Conservation (phyloP, 352 stramenopile species). For the Pythium vanterpoolii region DNA sequence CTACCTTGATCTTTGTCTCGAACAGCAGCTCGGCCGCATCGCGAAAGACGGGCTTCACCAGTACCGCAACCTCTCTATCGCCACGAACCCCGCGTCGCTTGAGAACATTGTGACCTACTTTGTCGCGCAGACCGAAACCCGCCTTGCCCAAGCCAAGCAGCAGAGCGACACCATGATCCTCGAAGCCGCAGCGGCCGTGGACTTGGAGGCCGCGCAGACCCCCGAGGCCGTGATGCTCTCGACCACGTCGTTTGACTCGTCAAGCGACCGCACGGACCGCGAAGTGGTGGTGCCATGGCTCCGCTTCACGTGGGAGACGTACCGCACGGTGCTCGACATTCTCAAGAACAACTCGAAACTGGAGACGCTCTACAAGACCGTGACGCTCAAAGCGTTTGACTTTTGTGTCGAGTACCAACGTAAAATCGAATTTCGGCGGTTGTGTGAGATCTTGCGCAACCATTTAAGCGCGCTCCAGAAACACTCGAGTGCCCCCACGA, state of each 20-base stretch:
- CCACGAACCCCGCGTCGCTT: conserved; percentile 93
- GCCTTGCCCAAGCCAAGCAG: conserved; percentile 83
- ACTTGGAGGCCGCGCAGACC: conserved; percentile 91
- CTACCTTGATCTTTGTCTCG: conserved; percentile 96
- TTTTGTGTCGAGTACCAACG: conserved; percentile 86
- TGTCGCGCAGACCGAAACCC: conserved; percentile 84
- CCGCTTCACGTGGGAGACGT: conserved; percentile 98
- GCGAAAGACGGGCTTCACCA: conserved; percentile 98
- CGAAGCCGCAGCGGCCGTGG: conserved; percentile 78
- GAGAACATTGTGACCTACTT: conserved; percentile 94
- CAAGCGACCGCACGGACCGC: conserved; percentile 93
- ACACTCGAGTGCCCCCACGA: conserved; percentile 74
- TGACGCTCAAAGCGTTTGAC: conserved; percentile 77
- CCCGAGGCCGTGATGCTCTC: conserved; percentile 96
- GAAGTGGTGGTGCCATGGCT: conserved; percentile 92
- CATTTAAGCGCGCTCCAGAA: conserved; percentile 95
- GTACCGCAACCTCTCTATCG: conserved; percentile 95
- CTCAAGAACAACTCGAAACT: conserved; percentile 96
- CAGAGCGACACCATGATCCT: conserved; percentile 87
- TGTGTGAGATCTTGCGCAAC: conserved; percentile 97
- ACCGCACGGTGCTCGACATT: conserved; percentile 97
- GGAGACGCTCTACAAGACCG: conserved; percentile 72
- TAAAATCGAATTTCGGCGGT: conserved; percentile 95
- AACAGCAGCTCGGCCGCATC: conserved; percentile 91
- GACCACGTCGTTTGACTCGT: conserved; percentile 95